phyloP scores from a whole-genome alignment of 805 yeast genomes.

The Blastobotrys attinorum region DNA sequence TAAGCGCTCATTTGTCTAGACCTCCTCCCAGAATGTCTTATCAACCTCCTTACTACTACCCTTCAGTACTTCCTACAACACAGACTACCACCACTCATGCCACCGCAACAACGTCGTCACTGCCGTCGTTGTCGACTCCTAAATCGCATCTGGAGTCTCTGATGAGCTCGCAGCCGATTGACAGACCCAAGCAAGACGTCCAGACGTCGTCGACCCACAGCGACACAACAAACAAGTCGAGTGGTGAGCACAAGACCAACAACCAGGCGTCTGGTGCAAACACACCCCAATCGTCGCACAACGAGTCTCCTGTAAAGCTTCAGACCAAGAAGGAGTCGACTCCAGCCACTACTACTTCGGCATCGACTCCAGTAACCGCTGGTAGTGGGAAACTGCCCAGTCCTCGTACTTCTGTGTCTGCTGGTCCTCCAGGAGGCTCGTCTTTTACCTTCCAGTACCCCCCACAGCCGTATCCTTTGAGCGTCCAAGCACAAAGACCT shows the following conservation, averaged over 20 bases:
- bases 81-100: not conserved
- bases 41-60: slow-evolving; percentile 1
- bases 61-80: not conserved
- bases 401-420: not conserved
- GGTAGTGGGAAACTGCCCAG: not conserved
- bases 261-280: no score
- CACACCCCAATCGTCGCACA: no score
- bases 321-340: no score
- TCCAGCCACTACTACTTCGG: no score
- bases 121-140: not conserved
- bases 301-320: no score
- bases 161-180: not conserved
- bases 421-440: slow-evolving; percentile 1
- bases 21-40: no score
- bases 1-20: no score
- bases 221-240: no score
- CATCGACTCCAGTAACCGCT: no score
- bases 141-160: slow-evolving; percentile 5
- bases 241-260: no score
- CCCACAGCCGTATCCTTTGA: slow-evolving; percentile 38
- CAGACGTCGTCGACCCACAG: no score
- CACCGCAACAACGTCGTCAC: not conserved
- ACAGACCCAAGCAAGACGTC: no score
- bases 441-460: slow-evolving; percentile 4
- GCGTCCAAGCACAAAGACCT: not conserved